phyloP scores from a whole-genome alignment of 2,329 filamentous ascomycete genomes.

The Pseudogymnoascus sp. region DNA sequence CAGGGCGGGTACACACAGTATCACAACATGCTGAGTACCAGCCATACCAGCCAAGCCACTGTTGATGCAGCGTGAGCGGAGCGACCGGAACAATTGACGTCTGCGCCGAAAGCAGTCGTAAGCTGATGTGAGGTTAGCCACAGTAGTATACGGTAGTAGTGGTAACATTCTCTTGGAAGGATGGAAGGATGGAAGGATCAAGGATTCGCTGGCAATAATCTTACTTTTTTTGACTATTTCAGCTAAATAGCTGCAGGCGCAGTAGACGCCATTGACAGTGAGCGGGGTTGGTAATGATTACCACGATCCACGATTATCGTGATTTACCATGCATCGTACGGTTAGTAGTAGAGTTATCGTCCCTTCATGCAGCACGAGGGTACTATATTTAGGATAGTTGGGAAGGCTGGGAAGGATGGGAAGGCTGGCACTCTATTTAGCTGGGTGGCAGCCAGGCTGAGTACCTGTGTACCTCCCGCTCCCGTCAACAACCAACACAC shows the following conservation, averaged over 20 bases:
- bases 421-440: no score
- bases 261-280: neutral
- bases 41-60: neutral
- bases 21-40: neutral
- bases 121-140: constrained; percentile 4
- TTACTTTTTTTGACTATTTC: neutral
- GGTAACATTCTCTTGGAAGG: neutral
- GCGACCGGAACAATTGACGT: neutral
- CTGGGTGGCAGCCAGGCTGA: neutral
- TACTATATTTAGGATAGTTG: neutral
- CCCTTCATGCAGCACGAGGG: neutral
- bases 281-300: neutral
- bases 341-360: no score
- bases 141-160: neutral
- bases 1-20: neutral
- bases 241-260: neutral
- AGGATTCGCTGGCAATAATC: neutral
- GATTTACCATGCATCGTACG: no score
- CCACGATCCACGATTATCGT: neutral
- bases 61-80: neutral
- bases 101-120: constrained; percentile 3
- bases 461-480: constrained; percentile 4
- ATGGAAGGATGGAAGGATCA: neutral
- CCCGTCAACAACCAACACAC: neutral
- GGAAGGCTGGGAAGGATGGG: neutral